These are phyloP conservation scores for Rasamsonia emersonii DNA, from an alignment of 2,329 filamentous ascomycete genomes.

Conservation along the genomic window DNA sequence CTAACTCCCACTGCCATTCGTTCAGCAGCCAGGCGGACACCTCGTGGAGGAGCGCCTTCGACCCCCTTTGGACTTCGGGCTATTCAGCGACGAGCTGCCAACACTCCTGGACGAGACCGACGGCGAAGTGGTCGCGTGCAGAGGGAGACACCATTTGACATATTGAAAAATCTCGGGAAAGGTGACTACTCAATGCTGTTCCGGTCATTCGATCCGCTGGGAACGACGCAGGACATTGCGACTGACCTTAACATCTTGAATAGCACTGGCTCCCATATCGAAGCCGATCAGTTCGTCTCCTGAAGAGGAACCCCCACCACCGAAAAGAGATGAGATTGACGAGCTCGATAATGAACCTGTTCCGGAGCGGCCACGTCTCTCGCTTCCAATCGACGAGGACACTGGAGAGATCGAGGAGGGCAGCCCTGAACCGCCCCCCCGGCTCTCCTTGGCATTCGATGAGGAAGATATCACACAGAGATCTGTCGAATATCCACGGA, in stretches of 20 bases:
- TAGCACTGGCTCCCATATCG: slow-evolving; percentile 43
- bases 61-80: slow-evolving; percentile 50
- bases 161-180: slow-evolving; percentile 45
- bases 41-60: slow-evolving; percentile 36
- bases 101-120: slow-evolving; percentile 42
- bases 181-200: no score
- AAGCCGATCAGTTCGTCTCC: slow-evolving; percentile 41
- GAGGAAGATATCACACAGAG: slow-evolving; percentile 36
- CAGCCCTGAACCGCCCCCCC: slow-evolving; percentile 27
- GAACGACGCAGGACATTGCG: no score
- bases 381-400: slow-evolving; percentile 39
- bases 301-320: slow-evolving; percentile 19
- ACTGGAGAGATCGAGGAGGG: slow-evolving; percentile 37
- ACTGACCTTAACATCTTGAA: slow-evolving; percentile 3
- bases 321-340: slow-evolving; percentile 32
- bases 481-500: slow-evolving; percentile 36
- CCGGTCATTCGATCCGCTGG: no score
- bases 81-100: slow-evolving; percentile 45
- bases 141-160: slow-evolving; percentile 48
- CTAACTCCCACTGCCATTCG: slow-evolving; percentile 25
- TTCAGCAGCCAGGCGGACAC: slow-evolving; percentile 26
- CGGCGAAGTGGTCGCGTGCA: slow-evolving; percentile 42
- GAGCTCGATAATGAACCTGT: slow-evolving; percentile 41
- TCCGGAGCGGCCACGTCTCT: slow-evolving; percentile 32
- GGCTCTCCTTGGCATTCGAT: slow-evolving; percentile 35